A percentile compares a stretch with the other conserved stretches of the same genome.
Conservation (phyloP, 495 filamentous ascomycete genomes). For the Staphylotrichum longicolle region DNA sequence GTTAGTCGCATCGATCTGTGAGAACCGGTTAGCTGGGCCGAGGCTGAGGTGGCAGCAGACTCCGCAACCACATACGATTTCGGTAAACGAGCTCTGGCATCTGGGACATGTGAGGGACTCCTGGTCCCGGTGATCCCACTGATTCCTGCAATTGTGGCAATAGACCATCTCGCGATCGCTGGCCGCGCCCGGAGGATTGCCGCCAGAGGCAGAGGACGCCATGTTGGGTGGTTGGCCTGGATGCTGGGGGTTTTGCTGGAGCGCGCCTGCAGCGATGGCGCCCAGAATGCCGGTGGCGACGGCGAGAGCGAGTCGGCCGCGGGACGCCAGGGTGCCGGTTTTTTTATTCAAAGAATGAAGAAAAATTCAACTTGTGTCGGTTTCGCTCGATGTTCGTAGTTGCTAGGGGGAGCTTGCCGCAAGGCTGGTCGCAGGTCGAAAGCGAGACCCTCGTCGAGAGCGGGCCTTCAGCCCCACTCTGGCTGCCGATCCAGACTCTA, state of each 20-base stretch:
- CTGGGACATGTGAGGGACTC: slow-evolving; percentile 66
- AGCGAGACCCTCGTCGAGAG: too few species aligned
- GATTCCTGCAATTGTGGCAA: slow-evolving; percentile 75
- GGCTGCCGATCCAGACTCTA: too few species aligned
- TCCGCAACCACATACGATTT: slow-evolving; percentile 63
- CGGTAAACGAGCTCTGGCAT: slow-evolving; percentile 74
- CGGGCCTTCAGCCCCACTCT: too few species aligned
- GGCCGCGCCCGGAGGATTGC: slow-evolving; percentile 41
- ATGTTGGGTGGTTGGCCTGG: slow-evolving; percentile 34
- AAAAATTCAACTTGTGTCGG: neutral
- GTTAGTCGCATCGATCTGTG: slow-evolving; percentile 39
- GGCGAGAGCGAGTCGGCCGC: slow-evolving; percentile 10
- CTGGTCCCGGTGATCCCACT: slow-evolving; percentile 72
- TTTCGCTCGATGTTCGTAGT: too few species aligned
- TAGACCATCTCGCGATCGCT: slow-evolving; percentile 65
- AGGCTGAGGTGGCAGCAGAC: neutral
- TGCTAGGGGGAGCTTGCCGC: neutral
- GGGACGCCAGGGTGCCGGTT: slow-evolving; percentile 16
- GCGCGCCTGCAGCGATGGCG: too few species aligned
- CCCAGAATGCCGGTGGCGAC: slow-evolving; percentile 5
- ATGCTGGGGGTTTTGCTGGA: neutral
- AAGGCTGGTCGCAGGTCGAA: too few species aligned
- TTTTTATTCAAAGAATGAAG: neutral
- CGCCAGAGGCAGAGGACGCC: slow-evolving; percentile 26
- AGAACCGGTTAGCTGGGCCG: slow-evolving; percentile 25